phyloP scores from a whole-genome alignment of 345 rosid species.

The Brassica carinata region DNA sequence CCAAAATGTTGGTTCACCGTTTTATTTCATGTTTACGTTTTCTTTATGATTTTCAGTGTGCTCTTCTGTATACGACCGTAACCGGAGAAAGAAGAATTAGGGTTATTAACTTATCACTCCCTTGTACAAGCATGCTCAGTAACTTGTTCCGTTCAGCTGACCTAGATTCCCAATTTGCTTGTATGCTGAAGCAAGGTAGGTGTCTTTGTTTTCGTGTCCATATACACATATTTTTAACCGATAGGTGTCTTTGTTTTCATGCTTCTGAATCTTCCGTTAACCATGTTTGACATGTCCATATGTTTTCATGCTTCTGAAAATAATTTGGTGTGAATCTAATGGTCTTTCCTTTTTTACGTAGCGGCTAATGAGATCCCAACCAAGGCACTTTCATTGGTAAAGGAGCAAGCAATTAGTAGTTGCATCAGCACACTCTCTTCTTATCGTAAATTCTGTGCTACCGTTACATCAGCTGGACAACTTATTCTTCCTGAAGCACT shows the following conservation, averaged over 20 bases:
- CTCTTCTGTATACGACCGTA: conserved; percentile 88
- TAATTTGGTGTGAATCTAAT: background rate
- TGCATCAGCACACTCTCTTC: conserved; percentile 76
- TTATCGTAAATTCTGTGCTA: conserved; percentile 94
- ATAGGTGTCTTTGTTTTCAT: background rate
- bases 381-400: conserved; percentile 58
- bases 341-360: conserved; percentile 36
- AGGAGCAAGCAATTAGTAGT: conserved; percentile 73
- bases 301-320: background rate
- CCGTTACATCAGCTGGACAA: conserved; percentile 92
- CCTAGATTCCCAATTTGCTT: conserved; percentile 90
- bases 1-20: conserved; percentile 20
- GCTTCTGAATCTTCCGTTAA: conserved; percentile 12
- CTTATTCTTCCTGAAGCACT: conserved; percentile 99
- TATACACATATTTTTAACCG: background rate
- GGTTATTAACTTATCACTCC: conserved; percentile 81
- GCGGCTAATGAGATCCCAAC: conserved; percentile 80
- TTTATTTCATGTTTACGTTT: conserved; percentile 5
- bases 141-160: conserved; percentile 94
- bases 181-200: conserved; percentile 94
- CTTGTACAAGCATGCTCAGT: conserved; percentile 87
- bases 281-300: conserved; percentile 13
- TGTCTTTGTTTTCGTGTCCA: background rate
- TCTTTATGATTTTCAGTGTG: conserved; percentile 61
- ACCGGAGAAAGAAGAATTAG: conserved; percentile 98